Evolutionary conservation across 2,329 filamentous ascomycete genomes (phyloP), one percentile per base, ranked within the genome.

Genomic region (Xenosphaeropsis pyriputrescens): DNA sequence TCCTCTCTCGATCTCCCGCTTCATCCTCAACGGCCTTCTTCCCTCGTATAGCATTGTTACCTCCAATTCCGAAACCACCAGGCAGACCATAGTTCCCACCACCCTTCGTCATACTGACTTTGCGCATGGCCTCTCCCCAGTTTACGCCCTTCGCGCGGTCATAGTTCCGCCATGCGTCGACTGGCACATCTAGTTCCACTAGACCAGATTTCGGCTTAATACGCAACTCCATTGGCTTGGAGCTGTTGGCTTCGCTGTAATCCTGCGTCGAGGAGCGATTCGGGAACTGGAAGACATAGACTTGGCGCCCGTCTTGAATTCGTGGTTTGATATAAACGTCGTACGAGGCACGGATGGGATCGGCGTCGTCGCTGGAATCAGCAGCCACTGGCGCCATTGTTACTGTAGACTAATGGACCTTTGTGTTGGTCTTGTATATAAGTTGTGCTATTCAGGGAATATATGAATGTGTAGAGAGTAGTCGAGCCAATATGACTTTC

Each of bases 171-270:
- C 63, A 57, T 35, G 67, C 64, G 63, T 78, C 75, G 49, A 95
- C 67, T 4, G 85, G 85, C n/a, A 95, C 71, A 56, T 98, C 91
- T 37, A 96, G 68, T 61, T 98, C 91, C 40, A 95, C 67, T 62
- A 95, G 83, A 39, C 88, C 88, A 0, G 83, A 74, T 40, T 70
- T 63, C 12, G 79, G 72, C 63, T 96, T 98, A 56, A 94, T 64
- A 47, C 89, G 85, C 50, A 96, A 65, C 49, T 81, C 75, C 13
- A 73, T 64, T 9, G 89, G 82, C 39, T 68, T 65, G 19, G 70
- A 65, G 13, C 63, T 60, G 37, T 63, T 59, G 11, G 60, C 54
- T 16, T 72, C 67, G 39, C 71, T 71, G 58, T 82, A 80, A 5
- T 72, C 67, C 37, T 56, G 48, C 38, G 54, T 57, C 44, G 79